phyloP scores from a whole-genome alignment of 2,329 filamentous ascomycete species.

The Botryotinia globosa region DNA sequence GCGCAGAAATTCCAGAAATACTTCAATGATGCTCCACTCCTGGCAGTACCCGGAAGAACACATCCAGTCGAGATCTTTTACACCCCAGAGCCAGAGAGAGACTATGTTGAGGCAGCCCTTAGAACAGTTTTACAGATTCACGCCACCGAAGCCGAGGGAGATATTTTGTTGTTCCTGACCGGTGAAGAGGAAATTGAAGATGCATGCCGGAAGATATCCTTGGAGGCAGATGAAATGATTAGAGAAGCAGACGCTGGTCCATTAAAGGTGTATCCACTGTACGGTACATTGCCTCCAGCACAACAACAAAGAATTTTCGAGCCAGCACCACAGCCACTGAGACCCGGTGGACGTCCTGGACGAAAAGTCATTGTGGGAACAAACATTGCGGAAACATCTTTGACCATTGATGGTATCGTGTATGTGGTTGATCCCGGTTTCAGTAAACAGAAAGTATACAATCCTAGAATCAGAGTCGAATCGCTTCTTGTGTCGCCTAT shows the following conservation, averaged over 20 bases:
- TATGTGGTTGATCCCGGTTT: conserved; percentile 99
- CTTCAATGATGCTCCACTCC: conserved; percentile 89
- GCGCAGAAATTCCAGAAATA: conserved; percentile 98
- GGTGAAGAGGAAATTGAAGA: conserved; percentile 99
- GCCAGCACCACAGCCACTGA: conserved; percentile 71
- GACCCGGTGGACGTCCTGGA: conserved; percentile 77
- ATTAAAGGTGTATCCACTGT: conserved; percentile 86
- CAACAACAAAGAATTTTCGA: conserved; percentile 97
- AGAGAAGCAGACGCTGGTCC: conserved; percentile 90
- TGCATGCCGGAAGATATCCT: conserved; percentile 82
- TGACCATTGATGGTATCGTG: conserved; percentile 98
- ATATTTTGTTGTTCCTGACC: conserved; percentile 91
- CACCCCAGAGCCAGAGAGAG: conserved; percentile 90
- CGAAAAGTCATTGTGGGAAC: conserved; percentile 92
- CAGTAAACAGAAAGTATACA: conserved; percentile 99
- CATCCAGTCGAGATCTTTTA: conserved; percentile 98
- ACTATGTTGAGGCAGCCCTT: conserved; percentile 94
- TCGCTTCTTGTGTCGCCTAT: conserved; percentile 97
- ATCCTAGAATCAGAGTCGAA: conserved; percentile 92
- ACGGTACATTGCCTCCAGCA: conserved; percentile 85
- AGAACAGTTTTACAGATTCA: conserved; percentile 96
- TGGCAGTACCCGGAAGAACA: conserved; percentile 92
- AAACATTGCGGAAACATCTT: conserved; percentile 95
- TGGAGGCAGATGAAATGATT: conserved; percentile 89
- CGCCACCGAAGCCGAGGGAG: conserved; percentile 85